Percentiles rank a stretch among this genome's conserved stretches.
Conservation (phyloP, 208 protist genomes). For the Acanthamoeba healyi region DNA sequence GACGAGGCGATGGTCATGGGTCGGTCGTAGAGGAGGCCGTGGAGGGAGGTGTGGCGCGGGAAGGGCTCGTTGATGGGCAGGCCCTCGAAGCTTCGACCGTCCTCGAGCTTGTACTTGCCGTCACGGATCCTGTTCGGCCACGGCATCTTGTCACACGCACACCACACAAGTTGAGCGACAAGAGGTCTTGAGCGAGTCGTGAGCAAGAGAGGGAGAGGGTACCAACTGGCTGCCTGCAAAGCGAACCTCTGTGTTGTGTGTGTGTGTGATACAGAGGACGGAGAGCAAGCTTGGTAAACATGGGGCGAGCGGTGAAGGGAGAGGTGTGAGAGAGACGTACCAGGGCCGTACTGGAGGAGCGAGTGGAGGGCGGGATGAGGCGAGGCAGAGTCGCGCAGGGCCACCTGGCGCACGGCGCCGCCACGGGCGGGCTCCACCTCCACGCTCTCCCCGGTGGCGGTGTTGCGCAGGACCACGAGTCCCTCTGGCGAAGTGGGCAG, state of each 20-base stretch:
- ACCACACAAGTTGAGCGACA: too few species aligned
- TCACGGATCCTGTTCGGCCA: neutral
- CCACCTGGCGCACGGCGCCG: too few species aligned
- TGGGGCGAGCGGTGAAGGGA: neutral
- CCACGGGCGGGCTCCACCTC: too few species aligned
- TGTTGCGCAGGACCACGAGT: too few species aligned
- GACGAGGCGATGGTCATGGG: neutral
- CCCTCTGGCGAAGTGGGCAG: too few species aligned
- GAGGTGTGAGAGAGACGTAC: neutral
- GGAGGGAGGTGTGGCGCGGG: slow-evolving; percentile 5
- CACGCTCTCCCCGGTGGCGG: too few species aligned
- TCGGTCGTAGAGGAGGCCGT: slow-evolving; percentile 9
- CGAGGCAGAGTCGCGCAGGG: too few species aligned
- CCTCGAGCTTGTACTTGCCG: neutral
- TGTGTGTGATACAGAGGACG: neutral
- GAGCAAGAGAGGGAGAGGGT: neutral
- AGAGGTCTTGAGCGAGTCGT: too few species aligned
- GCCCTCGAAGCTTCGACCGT: neutral
- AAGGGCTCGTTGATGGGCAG: slow-evolving; percentile 59
- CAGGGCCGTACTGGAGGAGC: too few species aligned
- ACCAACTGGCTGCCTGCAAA: slow-evolving; percentile 2
- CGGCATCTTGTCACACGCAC: neutral
- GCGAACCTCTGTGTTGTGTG: neutral
- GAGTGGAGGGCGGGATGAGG: too few species aligned
- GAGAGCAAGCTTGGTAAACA: too few species aligned